These are phyloP conservation scores for Xylariales sp. DNA, from an alignment of 2,329 filamentous ascomycete species.

Conservation along the genomic window DNA sequence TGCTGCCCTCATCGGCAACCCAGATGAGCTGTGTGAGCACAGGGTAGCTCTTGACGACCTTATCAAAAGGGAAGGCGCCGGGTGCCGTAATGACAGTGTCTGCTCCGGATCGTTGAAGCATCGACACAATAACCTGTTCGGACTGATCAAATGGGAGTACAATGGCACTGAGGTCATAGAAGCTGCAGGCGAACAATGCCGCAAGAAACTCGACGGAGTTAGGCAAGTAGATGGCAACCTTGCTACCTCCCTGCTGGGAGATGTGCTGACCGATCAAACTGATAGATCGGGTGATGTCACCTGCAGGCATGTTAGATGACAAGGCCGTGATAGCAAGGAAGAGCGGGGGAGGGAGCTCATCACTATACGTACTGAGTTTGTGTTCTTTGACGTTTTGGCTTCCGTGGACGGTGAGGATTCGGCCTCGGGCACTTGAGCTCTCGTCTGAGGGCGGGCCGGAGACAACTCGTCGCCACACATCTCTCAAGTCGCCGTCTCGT, in stretches of 20 bases:
- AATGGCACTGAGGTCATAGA: conserved; percentile 82
- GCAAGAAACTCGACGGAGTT: conserved; percentile 88
- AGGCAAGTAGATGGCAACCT: conserved; percentile 84
- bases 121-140: conserved; percentile 62
- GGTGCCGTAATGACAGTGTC: conserved; percentile 82
- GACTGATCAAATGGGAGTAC: conserved; percentile 79
- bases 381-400: conserved; percentile 72
- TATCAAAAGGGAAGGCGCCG: conserved; percentile 78
- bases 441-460: conserved; percentile 60
- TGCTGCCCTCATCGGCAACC: conserved; percentile 87
- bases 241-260: conserved; percentile 65
- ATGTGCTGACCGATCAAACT: conserved; percentile 78
- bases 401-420: conserved; percentile 75
- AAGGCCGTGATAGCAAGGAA: background rate
- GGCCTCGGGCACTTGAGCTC: conserved; percentile 60
- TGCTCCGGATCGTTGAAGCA: conserved; percentile 68
- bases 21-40: conserved; percentile 77
- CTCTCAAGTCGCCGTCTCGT: conserved; percentile 82
- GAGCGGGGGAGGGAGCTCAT: background rate
- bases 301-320: conserved; percentile 30
- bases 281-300: conserved; percentile 78
- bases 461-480: conserved; percentile 78
- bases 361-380: conserved; percentile 43
- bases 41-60: conserved; percentile 64
- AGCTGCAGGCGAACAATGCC: conserved; percentile 81